Evolutionary conservation across 306 rosid genomes (phyloP).

Genomic region (Styphnolobium japonicum): DNA sequence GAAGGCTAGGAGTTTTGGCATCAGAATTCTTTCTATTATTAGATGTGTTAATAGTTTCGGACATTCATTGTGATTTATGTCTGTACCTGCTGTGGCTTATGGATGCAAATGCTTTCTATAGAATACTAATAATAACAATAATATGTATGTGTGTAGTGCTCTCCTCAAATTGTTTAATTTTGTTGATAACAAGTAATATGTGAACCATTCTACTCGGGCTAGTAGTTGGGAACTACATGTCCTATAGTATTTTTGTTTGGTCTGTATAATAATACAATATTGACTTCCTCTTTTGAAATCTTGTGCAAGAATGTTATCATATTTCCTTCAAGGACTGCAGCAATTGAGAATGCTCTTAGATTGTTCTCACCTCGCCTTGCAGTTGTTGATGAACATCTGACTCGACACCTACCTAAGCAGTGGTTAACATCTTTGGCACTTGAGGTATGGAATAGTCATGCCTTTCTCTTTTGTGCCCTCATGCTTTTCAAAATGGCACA

Average conservation of each 20-base stretch:
- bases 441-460: constrained; percentile 52
- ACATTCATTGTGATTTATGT: not conserved
- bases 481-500: not conserved
- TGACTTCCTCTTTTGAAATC: constrained; percentile 39
- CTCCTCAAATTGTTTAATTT: not conserved
- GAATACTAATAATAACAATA: not conserved
- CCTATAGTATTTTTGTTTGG: not conserved
- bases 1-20: too few relatives aligned
- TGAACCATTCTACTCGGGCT: constrained; percentile 2
- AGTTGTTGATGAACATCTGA: constrained; percentile 92
- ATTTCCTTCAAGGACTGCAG: constrained; percentile 91
- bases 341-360: constrained; percentile 91
- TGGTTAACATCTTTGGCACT: constrained; percentile 81
- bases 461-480: not conserved
- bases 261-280: constrained; percentile 18
- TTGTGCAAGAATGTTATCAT: constrained; percentile 79
- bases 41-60: not conserved
- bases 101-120: not conserved
- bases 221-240: constrained; percentile 6
- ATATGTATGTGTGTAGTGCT: not conserved
- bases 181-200: constrained; percentile 18
- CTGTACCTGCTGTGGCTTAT: not conserved
- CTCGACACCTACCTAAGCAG: constrained; percentile 74
- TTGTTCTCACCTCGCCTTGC: constrained; percentile 92
- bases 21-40: not conserved